Evolutionary conservation across 2,329 filamentous ascomycete species (phyloP), one percentile per base, ranked within the genome.

Genomic region (Teratosphaeria viscida): DNA sequence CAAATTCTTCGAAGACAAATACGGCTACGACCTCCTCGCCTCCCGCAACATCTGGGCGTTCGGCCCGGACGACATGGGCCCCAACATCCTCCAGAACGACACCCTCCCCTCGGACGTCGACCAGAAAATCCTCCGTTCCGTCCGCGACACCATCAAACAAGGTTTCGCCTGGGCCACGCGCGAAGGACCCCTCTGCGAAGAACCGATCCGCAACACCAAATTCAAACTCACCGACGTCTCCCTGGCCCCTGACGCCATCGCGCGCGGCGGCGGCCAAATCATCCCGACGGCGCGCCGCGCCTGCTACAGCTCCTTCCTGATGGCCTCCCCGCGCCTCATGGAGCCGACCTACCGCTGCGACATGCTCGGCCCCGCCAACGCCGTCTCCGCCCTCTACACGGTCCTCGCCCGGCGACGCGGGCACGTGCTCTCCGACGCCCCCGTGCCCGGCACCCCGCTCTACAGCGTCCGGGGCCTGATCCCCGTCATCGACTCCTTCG

Each of bases 41-140:
- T 90, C 90, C 27, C 84, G 94, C 69, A 96, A 92, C 71, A 96
- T 99, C 70, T 99, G 94, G 94, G 94, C 94, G 1, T 99, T 99
- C 76, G 94, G 94, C 2, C 94, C 94, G 3, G 92, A 97, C 60
- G 94, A 99, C 65, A 88, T 86, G 79, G 89, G 92, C 0, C 90
- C 94, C 5, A 99, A 99, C 74, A 94, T 99, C 65, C 78, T 99
- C 56, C 92, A 96, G 74, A 94, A 99, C 74, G 94, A 99, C 74
- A 99, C 94, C 19, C 79, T 99, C 19, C 92, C 92, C 3, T 90
- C 89, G 27, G 92, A 96, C 74, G 90, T 97, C 62, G 92, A 99
- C 77, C 94, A 95, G 77, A 95, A 92, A 74, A 81, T 92, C 23
- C 82, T 99, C 35, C 86, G 86, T 67, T 88, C 86, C 39, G 92